Conservation (phyloP, 1,284 basidiomycete species). For the Ustilago lituana region DNA sequence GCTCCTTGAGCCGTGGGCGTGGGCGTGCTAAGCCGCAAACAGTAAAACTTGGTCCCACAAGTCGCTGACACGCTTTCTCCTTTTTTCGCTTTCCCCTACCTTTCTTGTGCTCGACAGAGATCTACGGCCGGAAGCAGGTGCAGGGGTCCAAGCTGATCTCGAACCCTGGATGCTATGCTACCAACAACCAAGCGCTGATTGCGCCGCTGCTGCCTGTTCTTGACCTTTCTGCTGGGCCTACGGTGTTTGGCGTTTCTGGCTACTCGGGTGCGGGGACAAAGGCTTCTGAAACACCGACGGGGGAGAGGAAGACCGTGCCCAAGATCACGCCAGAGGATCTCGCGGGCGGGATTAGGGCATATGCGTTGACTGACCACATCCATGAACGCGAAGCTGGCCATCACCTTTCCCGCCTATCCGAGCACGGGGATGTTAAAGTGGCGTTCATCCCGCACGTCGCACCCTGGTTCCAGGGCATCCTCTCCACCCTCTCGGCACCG, state of each 20-base stretch:
- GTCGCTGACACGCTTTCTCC: constrained; percentile 4
- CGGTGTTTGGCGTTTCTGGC: constrained; percentile 91
- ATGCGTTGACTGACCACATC: constrained; percentile 94
- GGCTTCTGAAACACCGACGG: constrained; percentile 65
- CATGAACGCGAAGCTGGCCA: constrained; percentile 92
- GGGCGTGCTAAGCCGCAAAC: no score
- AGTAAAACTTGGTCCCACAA: no score
- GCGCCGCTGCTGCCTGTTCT: constrained; percentile 82
- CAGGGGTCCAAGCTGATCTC: constrained; percentile 83
- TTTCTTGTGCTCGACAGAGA: constrained; percentile 76
- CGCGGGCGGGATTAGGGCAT: constrained; percentile 80
- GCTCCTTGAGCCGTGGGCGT: no score
- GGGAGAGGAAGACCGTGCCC: constrained; percentile 73
- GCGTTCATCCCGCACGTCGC: constrained; percentile 89
- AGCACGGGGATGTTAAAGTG: constrained; percentile 72
- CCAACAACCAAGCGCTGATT: constrained; percentile 88
- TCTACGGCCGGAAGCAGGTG: constrained; percentile 82
- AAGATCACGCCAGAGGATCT: constrained; percentile 84
- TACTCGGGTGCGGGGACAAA: constrained; percentile 95
- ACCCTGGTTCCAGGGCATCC: constrained; percentile 96
- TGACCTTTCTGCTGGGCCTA: constrained; percentile 64
- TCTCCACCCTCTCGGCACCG: constrained; percentile 85
- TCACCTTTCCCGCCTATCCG: constrained; percentile 78
- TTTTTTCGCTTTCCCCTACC: background rate
- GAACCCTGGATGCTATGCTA: constrained; percentile 97